Evolutionary conservation across 176 grass and related monocot species (phyloP).

Genomic region (Rhipidocladum racemiflorum): DNA sequence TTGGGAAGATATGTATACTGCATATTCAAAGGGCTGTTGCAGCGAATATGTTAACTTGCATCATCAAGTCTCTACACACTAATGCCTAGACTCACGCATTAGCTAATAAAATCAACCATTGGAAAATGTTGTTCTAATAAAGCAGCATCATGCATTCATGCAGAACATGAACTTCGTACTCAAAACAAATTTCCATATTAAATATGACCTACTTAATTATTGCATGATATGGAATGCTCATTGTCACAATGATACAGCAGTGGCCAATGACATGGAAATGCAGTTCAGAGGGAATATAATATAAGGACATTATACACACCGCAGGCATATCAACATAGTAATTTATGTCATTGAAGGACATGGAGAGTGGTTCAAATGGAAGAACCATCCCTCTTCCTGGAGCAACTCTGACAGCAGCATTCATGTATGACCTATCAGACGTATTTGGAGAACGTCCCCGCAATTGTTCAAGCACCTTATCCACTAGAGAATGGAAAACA

Average conservation of each 20-base stretch:
- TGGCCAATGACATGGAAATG: conserved; percentile 7
- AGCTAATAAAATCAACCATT: not conserved
- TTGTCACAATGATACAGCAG: not conserved
- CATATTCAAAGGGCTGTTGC: not conserved
- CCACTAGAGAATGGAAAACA: conserved; percentile 38
- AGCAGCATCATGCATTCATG: not conserved
- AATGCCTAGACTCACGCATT: conserved; percentile 2
- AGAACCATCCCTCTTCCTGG: conserved; percentile 94
- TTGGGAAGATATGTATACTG: conserved; percentile 5
- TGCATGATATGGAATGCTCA: conserved; percentile 13
- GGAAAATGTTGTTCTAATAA: not conserved
- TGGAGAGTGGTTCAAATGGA: conserved; percentile 84
- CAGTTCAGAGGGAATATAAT: conserved; percentile 6
- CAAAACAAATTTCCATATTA: not conserved
- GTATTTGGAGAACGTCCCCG: conserved; percentile 25
- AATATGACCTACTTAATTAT: conserved; percentile 2
- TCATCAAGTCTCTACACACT: conserved; percentile 6
- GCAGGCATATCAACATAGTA: conserved; percentile 95
- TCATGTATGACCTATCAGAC: conserved; percentile 27
- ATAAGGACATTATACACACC: conserved; percentile 43
- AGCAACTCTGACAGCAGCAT: conserved; percentile 35
- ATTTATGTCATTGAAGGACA: conserved; percentile 91
- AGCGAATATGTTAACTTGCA: conserved; percentile 1
- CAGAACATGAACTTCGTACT: conserved; percentile 12
- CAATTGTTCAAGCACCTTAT: conserved; percentile 48